Conservation (phyloP, 495 filamentous ascomycete genomes). For the Terfezia boudieri region DNA sequence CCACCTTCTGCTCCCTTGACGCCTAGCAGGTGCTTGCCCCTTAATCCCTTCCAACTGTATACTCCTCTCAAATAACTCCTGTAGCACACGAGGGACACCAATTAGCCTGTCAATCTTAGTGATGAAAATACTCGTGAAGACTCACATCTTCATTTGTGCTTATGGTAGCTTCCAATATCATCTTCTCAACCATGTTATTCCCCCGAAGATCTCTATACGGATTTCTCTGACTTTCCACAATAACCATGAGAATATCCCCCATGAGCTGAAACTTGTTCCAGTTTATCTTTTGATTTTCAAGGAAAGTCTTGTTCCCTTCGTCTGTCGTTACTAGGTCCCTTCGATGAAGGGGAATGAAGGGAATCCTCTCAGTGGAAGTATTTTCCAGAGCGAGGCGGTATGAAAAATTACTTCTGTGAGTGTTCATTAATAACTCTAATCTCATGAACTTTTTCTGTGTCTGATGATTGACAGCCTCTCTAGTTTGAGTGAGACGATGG, state of each 20-base stretch:
- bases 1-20: not conserved
- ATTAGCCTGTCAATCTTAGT: not conserved
- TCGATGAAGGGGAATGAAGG: conserved; percentile 78
- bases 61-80: conserved; percentile 19
- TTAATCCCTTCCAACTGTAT: conserved; percentile 13
- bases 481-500: conserved; percentile 62
- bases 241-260: conserved; percentile 69
- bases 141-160: conserved; percentile 20
- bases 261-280: conserved; percentile 98
- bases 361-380: conserved; percentile 67
- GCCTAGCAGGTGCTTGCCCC: not conserved
- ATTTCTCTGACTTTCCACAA: conserved; percentile 72
- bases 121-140: not conserved
- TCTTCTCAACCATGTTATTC: conserved; percentile 12
- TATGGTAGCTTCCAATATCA: conserved; percentile 14
- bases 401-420: conserved; percentile 71
- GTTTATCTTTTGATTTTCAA: conserved; percentile 61
- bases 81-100: conserved; percentile 2
- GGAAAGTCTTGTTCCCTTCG: conserved; percentile 74
- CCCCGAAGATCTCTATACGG: conserved; percentile 46
- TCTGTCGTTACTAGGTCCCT: conserved; percentile 79
- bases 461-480: conserved; percentile 45
- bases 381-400: conserved; percentile 96
- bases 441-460: conserved; percentile 66
- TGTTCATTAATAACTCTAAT: conserved; percentile 78